These are phyloP conservation scores for Melaleuca alternifolia DNA, from an alignment of 345 rosid genomes.

Conservation along the genomic window DNA sequence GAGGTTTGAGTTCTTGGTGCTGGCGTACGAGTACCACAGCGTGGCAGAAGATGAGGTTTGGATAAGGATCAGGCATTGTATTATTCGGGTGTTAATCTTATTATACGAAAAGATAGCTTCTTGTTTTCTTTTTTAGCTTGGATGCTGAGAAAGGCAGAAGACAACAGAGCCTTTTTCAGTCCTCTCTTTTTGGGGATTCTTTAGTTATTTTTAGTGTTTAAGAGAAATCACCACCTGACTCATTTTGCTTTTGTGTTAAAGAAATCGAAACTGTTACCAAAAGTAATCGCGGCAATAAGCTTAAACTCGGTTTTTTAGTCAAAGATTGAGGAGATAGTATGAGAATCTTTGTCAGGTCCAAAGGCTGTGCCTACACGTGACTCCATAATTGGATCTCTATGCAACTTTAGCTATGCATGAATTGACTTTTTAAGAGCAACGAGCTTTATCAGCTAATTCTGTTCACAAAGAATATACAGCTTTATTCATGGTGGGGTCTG, in stretches of 20 bases:
- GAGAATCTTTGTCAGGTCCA: not conserved
- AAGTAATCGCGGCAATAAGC: not conserved
- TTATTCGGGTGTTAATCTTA: not conserved
- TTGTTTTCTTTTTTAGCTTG: not conserved
- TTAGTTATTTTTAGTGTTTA: not conserved
- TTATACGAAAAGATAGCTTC: not conserved
- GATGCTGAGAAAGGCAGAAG: not conserved
- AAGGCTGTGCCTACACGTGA: not conserved
- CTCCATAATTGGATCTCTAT: not conserved
- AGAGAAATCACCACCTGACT: not conserved
- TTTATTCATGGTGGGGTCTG: not conserved
- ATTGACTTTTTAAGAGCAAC: not conserved
- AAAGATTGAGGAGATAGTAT: not conserved
- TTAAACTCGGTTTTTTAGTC: not conserved
- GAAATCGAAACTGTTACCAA: not conserved
- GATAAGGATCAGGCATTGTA: not conserved
- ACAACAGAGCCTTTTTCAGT: not conserved
- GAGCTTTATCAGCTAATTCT: not conserved
- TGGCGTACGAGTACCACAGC: slow-evolving; percentile 49
- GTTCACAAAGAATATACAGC: not conserved
- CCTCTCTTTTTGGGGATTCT: not conserved
- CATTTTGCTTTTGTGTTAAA: not conserved
- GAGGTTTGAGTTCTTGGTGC: slow-evolving; percentile 57
- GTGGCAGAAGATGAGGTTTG: slow-evolving; percentile 79
- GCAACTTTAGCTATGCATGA: not conserved